Conservation (phyloP, 495 filamentous ascomycete species). For the Lasiosphaeria miniovina region DNA sequence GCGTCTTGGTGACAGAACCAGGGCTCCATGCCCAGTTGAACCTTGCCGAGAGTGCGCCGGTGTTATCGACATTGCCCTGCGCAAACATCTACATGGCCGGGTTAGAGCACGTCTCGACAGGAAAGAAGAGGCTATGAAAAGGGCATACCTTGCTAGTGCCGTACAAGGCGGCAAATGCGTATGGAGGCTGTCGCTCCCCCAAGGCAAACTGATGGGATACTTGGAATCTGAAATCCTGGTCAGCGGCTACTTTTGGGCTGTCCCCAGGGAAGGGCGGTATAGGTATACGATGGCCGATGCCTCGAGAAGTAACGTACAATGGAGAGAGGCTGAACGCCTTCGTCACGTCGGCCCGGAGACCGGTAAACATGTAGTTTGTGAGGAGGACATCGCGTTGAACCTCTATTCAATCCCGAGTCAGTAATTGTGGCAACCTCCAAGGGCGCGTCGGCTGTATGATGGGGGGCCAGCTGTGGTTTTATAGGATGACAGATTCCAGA, state of each 20-base stretch:
- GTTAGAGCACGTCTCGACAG: conserved; percentile 6
- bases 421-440: not conserved
- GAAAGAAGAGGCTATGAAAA: not conserved
- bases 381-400: conserved; percentile 93
- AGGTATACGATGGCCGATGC: not conserved
- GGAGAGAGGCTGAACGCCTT: conserved; percentile 92
- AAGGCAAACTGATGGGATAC: conserved; percentile 94
- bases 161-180: conserved; percentile 89
- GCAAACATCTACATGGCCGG: conserved; percentile 71
- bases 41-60: conserved; percentile 73
- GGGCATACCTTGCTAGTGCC: conserved; percentile 79
- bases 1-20: conserved; percentile 75
- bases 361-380: conserved; percentile 91
- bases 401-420: conserved; percentile 47
- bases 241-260: conserved; percentile 5
- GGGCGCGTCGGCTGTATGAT: not conserved
- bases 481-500: not conserved
- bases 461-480: not conserved
- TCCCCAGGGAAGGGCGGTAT: not conserved
- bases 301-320: conserved; percentile 40
- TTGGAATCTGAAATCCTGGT: conserved; percentile 60
- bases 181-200: conserved; percentile 86
- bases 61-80: conserved; percentile 92
- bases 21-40: conserved; percentile 86
- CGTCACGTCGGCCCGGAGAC: conserved; percentile 89